These are phyloP conservation scores for Fraxinus nigra DNA, from an alignment of 305 asterid genomes.

Conservation along the genomic window DNA sequence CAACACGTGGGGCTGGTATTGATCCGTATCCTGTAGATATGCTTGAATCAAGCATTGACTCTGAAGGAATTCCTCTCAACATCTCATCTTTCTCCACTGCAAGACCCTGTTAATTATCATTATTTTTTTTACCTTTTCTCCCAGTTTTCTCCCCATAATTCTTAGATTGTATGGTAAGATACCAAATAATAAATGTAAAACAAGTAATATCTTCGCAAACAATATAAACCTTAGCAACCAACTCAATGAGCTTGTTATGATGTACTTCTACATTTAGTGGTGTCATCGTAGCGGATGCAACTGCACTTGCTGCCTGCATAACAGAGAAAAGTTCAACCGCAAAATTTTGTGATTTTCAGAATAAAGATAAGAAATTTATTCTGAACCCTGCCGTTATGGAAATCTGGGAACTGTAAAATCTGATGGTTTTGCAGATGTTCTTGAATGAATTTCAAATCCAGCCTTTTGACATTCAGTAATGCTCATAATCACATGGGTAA, in stretches of 20 bases:
- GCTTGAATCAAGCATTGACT: slow-evolving; percentile 45
- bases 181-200: slow-evolving; percentile 12
- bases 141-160: not conserved
- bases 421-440: not conserved
- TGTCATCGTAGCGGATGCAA: slow-evolving; percentile 86
- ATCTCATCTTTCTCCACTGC: slow-evolving; percentile 75
- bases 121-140: slow-evolving; percentile 20
- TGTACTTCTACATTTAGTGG: slow-evolving; percentile 73
- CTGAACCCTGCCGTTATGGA: not conserved
- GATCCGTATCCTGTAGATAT: slow-evolving; percentile 63
- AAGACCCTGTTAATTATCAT: slow-evolving; percentile 69
- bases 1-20: slow-evolving; percentile 54
- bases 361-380: slow-evolving; percentile 7
- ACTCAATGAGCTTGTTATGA: slow-evolving; percentile 73
- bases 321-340: slow-evolving; percentile 17
- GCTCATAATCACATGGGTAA: not conserved
- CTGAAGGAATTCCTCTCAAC: slow-evolving; percentile 55
- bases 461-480: not conserved
- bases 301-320: slow-evolving; percentile 75
- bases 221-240: slow-evolving; percentile 78
- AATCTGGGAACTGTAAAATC: not conserved
- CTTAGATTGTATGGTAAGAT: slow-evolving; percentile 14
- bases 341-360: not conserved
- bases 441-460: not conserved
- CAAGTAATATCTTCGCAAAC: slow-evolving; percentile 12